Percentiles rank a stretch among this genome's conserved stretches.
phyloP scores from a whole-genome alignment of 768 basidiomycete genomes.

The Pisolithus orientalis region DNA sequence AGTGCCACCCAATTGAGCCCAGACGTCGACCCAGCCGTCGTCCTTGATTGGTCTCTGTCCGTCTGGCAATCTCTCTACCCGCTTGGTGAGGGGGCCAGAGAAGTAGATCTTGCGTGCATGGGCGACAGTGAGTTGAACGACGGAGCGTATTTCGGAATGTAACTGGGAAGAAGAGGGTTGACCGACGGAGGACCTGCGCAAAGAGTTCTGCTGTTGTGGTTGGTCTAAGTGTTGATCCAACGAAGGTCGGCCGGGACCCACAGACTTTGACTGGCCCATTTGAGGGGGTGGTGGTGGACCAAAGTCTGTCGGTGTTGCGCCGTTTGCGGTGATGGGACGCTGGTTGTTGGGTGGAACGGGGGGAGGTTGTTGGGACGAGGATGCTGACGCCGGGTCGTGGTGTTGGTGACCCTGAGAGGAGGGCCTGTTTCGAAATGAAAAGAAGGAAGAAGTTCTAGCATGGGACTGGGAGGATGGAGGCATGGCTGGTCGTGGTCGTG shows the following conservation, averaged over 20 bases:
- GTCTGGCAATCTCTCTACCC: slow-evolving; percentile 72
- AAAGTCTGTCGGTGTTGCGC: slow-evolving; percentile 12
- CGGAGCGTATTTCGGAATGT: slow-evolving; percentile 78
- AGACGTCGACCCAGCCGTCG: slow-evolving; percentile 78
- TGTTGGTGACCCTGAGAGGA: slow-evolving; percentile 20
- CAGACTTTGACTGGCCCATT: slow-evolving; percentile 28
- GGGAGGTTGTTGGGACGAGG: slow-evolving; percentile 10
- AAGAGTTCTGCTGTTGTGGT: slow-evolving; percentile 9
- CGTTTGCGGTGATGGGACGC: slow-evolving; percentile 11
- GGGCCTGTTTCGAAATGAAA: slow-evolving; percentile 48
- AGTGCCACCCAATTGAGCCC: slow-evolving; percentile 87
- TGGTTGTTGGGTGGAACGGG: slow-evolving; percentile 12
- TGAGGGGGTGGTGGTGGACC: slow-evolving; percentile 17
- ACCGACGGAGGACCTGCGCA: slow-evolving; percentile 15
- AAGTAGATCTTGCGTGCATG: slow-evolving; percentile 85
- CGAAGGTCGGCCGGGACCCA: slow-evolving; percentile 21
- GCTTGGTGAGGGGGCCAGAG: slow-evolving; percentile 75
- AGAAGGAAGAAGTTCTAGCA: slow-evolving; percentile 57
- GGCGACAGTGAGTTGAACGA: slow-evolving; percentile 65
- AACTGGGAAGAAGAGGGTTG: slow-evolving; percentile 36
- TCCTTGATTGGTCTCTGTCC: slow-evolving; percentile 65
- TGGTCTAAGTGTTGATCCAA: slow-evolving; percentile 17
- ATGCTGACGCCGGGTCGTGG: slow-evolving; percentile 2
- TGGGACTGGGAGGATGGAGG: slow-evolving; percentile 29
- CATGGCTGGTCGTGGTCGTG: slow-evolving; percentile 22